These are phyloP conservation scores for Pelomyxa schiedti DNA, from an alignment of 78 protist species.

Conservation along the genomic window DNA sequence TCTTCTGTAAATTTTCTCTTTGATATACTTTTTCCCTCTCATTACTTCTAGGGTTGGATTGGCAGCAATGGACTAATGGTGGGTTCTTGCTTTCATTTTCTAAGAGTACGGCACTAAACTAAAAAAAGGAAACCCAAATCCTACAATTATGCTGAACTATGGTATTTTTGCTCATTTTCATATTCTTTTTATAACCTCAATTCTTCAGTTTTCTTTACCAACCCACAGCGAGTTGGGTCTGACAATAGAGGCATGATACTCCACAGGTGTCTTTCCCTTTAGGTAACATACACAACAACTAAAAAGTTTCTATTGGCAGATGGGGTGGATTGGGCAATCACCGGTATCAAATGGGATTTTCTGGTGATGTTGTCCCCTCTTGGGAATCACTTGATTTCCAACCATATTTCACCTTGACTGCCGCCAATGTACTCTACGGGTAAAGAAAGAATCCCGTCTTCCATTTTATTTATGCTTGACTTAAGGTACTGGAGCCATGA, in stretches of 20 bases:
- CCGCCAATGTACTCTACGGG: slow-evolving; percentile 38
- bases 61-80: not conserved
- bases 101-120: too few species aligned
- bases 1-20: slow-evolving; percentile 26
- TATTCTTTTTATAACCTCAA: too few species aligned
- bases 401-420: slow-evolving; percentile 33
- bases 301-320: not conserved
- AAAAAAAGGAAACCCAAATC: slow-evolving; percentile 21
- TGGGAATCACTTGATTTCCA: slow-evolving; percentile 43
- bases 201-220: not conserved
- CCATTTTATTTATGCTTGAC: not conserved
- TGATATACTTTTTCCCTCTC: too few species aligned
- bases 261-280: slow-evolving; percentile 3
- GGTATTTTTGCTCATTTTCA: too few species aligned
- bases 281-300: not conserved
- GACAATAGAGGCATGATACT: slow-evolving; percentile 1
- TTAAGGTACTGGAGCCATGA: slow-evolving; percentile 6
- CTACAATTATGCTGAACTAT: slow-evolving; percentile 18
- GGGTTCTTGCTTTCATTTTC: too few species aligned
- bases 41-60: not conserved
- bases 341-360: slow-evolving; percentile 43
- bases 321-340: slow-evolving; percentile 49
- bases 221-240: not conserved
- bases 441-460: not conserved
- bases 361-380: slow-evolving; percentile 37